These are phyloP conservation scores for Carex scoparia DNA, from an alignment of 176 grass and related monocot species.

Conservation along the genomic window DNA sequence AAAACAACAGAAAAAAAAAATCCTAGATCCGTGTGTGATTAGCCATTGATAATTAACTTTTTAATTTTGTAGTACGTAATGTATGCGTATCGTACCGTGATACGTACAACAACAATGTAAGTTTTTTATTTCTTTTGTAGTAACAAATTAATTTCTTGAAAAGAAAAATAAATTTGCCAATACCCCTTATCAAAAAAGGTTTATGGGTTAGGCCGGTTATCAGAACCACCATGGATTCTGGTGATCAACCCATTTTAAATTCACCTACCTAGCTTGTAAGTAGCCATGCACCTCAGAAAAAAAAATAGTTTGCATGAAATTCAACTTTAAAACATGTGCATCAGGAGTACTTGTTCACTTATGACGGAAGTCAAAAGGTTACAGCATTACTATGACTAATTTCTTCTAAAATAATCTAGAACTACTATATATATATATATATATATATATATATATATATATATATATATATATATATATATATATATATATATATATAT, in stretches of 20 bases:
- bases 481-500: background rate
- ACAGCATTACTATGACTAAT: background rate
- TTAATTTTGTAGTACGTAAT: too few relatives aligned
- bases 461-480: too few relatives aligned
- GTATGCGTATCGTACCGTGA: too few relatives aligned
- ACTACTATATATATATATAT: background rate
- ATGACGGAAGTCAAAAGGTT: background rate
- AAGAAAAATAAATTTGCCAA: too few relatives aligned
- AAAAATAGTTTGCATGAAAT: background rate
- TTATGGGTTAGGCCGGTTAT: background rate
- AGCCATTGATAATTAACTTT: too few relatives aligned
- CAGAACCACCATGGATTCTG: background rate
- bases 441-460: too few relatives aligned
- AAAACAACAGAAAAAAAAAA: too few relatives aligned
- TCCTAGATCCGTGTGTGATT: too few relatives aligned
- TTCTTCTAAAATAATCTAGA: background rate
- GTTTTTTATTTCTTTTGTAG: too few relatives aligned
- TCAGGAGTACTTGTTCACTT: background rate
- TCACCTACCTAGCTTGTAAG: background rate
- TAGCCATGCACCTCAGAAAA: background rate
- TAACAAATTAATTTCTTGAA: too few relatives aligned
- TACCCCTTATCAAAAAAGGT: too few relatives aligned
- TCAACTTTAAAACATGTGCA: conserved; percentile 6
- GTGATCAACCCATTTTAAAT: background rate
- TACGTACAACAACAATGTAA: too few relatives aligned